Percentiles rank a stretch among this genome's conserved stretches.
Conservation (phyloP, 2,329 filamentous ascomycete genomes). For the Cladosporium oxysporum region DNA sequence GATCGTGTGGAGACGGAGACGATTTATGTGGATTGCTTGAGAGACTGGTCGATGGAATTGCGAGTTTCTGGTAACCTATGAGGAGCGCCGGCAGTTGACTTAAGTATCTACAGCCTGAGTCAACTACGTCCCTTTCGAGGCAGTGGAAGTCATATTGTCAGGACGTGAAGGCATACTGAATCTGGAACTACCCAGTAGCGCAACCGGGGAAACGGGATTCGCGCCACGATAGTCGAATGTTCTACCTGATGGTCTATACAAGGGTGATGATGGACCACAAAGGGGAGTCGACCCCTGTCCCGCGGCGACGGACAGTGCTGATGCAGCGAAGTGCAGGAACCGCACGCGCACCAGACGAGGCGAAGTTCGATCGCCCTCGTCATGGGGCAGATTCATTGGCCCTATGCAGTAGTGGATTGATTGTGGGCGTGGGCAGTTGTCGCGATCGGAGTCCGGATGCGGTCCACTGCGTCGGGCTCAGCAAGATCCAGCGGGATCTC, state of each 20-base stretch:
- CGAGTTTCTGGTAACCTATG: neutral
- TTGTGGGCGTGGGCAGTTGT: conserved; percentile 8
- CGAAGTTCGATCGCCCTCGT: conserved; percentile 1
- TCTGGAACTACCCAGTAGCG: conserved; percentile 7
- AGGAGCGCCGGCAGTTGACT: conserved; percentile 15
- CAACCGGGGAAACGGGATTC: conserved; percentile 6
- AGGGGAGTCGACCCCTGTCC: conserved; percentile 8
- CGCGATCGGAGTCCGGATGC: conserved; percentile 16
- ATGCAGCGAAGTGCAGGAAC: conserved; percentile 13
- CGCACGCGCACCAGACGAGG: conserved; percentile 12
- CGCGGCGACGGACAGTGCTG: neutral
- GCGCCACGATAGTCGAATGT: conserved; percentile 15
- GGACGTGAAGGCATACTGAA: conserved; percentile 16
- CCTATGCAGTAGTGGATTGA: conserved; percentile 6
- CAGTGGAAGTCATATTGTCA: conserved; percentile 13
- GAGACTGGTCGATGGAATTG: neutral
- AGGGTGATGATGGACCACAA: conserved; percentile 13
- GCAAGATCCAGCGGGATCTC: conserved; percentile 9
- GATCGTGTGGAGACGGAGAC: neutral
- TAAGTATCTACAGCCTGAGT: conserved; percentile 18
- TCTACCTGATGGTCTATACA: conserved; percentile 16
- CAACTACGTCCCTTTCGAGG: conserved; percentile 11
- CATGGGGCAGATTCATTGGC: conserved; percentile 10
- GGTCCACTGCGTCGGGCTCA: conserved; percentile 19
- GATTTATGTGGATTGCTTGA: neutral